Base-by-base conservation (phyloP, 2,329 filamentous ascomycete genomes). In the Monosporascus ibericus region DNA sequence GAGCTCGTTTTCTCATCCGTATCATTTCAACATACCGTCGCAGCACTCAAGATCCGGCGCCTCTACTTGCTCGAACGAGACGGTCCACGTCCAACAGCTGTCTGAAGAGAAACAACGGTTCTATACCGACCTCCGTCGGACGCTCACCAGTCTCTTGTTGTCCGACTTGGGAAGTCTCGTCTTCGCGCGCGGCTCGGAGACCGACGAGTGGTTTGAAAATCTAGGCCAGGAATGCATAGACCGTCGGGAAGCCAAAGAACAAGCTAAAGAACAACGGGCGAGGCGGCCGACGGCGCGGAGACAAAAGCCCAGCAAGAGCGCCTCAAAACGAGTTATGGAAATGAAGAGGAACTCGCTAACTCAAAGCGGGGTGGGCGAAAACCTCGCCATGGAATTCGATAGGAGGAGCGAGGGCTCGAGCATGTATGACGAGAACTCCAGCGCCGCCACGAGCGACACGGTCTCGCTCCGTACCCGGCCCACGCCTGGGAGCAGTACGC, bases 121-220 rank as follows among this genome's bases (percentile, higher is more conserved):
- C 68, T 73, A 96, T 50, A 76, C 82, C 7, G 86, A 90, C 30
- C 75, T 96, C 30, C 86, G 86, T 60, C 88, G 92, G 65, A 88
- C 85, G 0, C 73, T 97, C 39, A 92, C 87, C 2, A 92, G 90
- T 58, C 76, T 99, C 18, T 73, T 97, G 2, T 73, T 97, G 25
- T 97, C 92, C 48, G 94, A 99, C 66, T 77, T 97, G 4, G 91
- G 92, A 6, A 91, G 86, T 40, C 81, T 90, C 30, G 86, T 96
- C 1, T 94, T 95, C 68, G 84, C 85, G n/a, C 82, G 82, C 48
- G 94, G 94, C 3, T 95, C 91, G 42, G 94, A 99, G 72, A 97
- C 92, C 1, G 94, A 97, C 67, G 78, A 78, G 3, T 96, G 92
- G 87, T 94, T 96, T 60, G 77, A 81, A 49, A 81, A 81, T 15